phyloP scores from a whole-genome alignment of 2,329 filamentous ascomycete genomes.

The Sclerotinia minor region DNA sequence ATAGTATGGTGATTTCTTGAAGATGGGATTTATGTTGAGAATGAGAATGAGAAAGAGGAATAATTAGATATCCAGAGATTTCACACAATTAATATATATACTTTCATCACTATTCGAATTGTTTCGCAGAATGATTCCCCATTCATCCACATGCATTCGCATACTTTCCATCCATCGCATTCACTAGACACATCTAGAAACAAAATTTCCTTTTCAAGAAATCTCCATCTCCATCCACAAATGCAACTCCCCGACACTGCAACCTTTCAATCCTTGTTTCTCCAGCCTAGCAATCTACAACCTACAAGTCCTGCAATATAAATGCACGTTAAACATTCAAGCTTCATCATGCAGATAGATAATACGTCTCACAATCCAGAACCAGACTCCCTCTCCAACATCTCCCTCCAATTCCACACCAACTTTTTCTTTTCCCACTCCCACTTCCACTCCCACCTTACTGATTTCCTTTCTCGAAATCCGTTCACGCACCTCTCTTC shows the following conservation, averaged over 20 bases:
- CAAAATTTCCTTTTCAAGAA: background rate
- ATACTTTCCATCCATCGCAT: background rate
- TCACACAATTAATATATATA: background rate
- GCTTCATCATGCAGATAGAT: background rate
- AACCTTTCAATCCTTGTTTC: background rate
- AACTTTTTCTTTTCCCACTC: background rate
- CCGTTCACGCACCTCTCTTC: background rate
- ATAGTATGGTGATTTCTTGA: background rate
- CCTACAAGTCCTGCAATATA: too few relatives aligned
- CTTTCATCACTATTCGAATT: background rate
- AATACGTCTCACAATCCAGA: background rate
- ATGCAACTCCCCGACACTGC: background rate
- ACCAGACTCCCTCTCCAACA: accelerated
- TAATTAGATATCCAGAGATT: background rate
- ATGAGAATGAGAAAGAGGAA: background rate
- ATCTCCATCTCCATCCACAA: background rate
- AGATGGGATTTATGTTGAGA: background rate
- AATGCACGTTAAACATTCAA: background rate
- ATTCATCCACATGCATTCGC: background rate
- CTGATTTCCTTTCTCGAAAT: too few relatives aligned
- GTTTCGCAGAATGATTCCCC: background rate
- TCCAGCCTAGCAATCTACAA: background rate
- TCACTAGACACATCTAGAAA: background rate
- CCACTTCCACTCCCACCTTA: too few relatives aligned
- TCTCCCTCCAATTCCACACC: background rate